These are phyloP conservation scores for Magnolia sinica DNA, from an alignment of 164 flowering plant species.

Conservation along the genomic window DNA sequence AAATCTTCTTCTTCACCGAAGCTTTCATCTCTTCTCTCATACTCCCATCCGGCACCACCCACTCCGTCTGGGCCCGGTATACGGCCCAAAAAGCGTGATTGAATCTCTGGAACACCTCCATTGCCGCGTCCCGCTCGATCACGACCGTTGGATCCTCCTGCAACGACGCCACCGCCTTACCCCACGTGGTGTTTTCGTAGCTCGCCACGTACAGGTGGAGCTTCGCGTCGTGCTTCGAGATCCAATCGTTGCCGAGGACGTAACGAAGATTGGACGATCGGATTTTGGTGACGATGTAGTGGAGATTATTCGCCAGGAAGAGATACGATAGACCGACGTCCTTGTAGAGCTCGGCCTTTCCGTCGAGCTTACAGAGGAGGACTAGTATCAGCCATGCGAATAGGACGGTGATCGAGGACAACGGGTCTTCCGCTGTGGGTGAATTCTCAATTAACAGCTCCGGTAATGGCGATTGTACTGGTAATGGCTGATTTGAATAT, in stretches of 20 bases:
- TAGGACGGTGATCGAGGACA: constrained; percentile 24
- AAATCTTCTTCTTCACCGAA: constrained; percentile 39
- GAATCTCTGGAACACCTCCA: constrained; percentile 37
- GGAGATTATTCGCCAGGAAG: constrained; percentile 66
- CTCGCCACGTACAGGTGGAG: constrained; percentile 39
- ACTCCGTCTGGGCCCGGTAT: constrained; percentile 37
- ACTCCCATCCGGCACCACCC: constrained; percentile 39
- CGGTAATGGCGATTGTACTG: constrained; percentile 26
- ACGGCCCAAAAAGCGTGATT: constrained; percentile 42
- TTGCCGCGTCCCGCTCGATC: constrained; percentile 27
- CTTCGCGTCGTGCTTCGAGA: constrained; percentile 39
- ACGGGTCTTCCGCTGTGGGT: not conserved
- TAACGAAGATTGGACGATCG: constrained; percentile 39
- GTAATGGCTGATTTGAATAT: constrained; percentile 37
- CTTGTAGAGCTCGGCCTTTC: constrained; percentile 48
- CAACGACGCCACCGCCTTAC: constrained; percentile 35
- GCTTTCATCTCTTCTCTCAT: constrained; percentile 50
- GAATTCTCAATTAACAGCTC: constrained; percentile 19
- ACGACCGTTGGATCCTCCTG: constrained; percentile 30
- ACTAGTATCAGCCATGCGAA: constrained; percentile 57
- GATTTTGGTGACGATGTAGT: constrained; percentile 43
- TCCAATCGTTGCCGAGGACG: constrained; percentile 62
- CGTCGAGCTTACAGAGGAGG: constrained; percentile 65
- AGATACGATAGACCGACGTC: constrained; percentile 53
- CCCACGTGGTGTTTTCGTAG: constrained; percentile 58